These are phyloP conservation scores for Prunus armeniaca DNA, from an alignment of 306 rosid genomes.

Conservation along the genomic window DNA sequence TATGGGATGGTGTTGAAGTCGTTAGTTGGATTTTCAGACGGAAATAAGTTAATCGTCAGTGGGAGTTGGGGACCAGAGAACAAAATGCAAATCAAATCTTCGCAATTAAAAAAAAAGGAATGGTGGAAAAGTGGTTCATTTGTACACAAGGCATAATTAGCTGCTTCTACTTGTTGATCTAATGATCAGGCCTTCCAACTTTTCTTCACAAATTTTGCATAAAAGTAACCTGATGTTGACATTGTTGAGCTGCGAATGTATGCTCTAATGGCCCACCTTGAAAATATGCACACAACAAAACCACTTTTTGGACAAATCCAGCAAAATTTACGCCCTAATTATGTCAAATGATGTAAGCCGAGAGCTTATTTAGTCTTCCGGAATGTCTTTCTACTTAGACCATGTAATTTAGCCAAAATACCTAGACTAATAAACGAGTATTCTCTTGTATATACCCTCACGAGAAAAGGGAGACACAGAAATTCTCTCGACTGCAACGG, in stretches of 20 bases:
- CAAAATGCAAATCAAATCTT: slow-evolving; percentile 1
- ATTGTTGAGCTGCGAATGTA: neutral
- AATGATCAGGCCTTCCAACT: slow-evolving; percentile 13
- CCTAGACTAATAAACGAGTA: too few relatives aligned
- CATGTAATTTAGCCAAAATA: too few relatives aligned
- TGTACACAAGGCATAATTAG: neutral
- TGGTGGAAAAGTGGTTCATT: slow-evolving; percentile 6
- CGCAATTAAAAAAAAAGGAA: neutral
- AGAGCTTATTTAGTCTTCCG: neutral
- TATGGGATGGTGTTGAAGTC: slow-evolving; percentile 9
- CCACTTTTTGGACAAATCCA: slow-evolving; percentile 19
- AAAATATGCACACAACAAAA: neutral
- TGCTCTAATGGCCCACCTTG: slow-evolving; percentile 23
- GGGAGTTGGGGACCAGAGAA: slow-evolving; percentile 10
- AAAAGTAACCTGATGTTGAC: slow-evolving; percentile 9
- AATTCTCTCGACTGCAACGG: too few relatives aligned
- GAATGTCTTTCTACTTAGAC: too few relatives aligned
- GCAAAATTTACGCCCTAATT: neutral
- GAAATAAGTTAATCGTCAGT: slow-evolving; percentile 9
- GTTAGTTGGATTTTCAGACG: neutral
- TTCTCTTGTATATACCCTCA: too few relatives aligned
- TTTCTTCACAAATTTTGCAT: slow-evolving; percentile 11
- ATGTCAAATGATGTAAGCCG: slow-evolving; percentile 4
- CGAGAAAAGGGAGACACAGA: too few relatives aligned
- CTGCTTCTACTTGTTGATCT: slow-evolving; percentile 6